Conservation (phyloP, 1,284 basidiomycete genomes). For the Leccinum griseonigrum region DNA sequence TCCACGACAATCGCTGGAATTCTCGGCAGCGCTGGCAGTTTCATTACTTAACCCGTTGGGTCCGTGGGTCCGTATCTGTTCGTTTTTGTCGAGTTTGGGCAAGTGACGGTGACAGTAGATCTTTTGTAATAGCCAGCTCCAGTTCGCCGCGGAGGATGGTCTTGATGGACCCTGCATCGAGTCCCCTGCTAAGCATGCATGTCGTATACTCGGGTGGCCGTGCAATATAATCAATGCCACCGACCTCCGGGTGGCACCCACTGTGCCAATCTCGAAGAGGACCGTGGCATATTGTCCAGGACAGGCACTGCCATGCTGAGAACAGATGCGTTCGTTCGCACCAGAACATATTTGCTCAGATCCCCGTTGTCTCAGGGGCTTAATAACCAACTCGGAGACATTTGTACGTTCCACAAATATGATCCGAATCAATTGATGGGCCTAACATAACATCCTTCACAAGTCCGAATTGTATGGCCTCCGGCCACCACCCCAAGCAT, state of each 20-base stretch:
- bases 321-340: not conserved
- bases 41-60: not conserved
- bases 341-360: not conserved
- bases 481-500: not conserved
- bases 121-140: not conserved
- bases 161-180: not conserved
- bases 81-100: not conserved
- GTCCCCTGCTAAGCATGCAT: not conserved
- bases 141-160: not conserved
- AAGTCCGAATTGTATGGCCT: not conserved
- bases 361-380: not conserved
- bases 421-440: not conserved
- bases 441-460: not conserved
- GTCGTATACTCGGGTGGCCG: not conserved
- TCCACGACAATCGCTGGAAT: not conserved
- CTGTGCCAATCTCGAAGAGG: slow-evolving; percentile 1
- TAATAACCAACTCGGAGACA: not conserved
- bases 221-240: not conserved
- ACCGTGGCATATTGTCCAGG: not conserved
- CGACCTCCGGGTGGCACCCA: not conserved
- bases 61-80: not conserved
- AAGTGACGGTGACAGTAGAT: not conserved
- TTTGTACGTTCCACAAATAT: not conserved
- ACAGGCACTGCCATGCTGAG: not conserved
- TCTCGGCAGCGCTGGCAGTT: slow-evolving; percentile 2